Base-by-base conservation (phyloP, 352 stramenopile species). In the Pythium brassicae region DNA sequence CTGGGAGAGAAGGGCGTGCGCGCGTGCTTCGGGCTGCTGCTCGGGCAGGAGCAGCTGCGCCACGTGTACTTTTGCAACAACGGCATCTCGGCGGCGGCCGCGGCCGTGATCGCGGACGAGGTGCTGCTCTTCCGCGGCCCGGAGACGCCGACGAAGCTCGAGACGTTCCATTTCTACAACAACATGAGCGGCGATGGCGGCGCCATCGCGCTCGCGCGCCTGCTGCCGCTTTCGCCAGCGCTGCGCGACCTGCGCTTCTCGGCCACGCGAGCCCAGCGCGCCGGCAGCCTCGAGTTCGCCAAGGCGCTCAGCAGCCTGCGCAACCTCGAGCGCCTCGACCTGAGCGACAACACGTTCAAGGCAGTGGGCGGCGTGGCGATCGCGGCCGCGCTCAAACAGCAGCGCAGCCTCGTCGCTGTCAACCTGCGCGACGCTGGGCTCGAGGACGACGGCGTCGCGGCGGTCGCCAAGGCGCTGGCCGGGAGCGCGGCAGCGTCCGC, bases 171-270 rank as follows among this genome's bases (percentile, higher is more conserved):
- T 70, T 98, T 98, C 55, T 98, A 97, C 80, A 98, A 98, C 72
- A 98, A 98, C 69, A 98, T 98, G 94, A 98, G 89, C 63, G 95
- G 92, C 26, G 86, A 97, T 53, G 88, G 82, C n/a, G 94, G 94
- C 19, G 92, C 89, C 35, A 83, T 84, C 34, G 92, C 91, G 42
- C 69, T 97, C 27, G 86, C 84, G 26, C 77, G 84, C 60, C 75
- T 98, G 57, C 65, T 98, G 50, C 78, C 85, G 43, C 65, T 88
- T n/a, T 97, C 81, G 8, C 87, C 88, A 1, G 59, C 65, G 29
- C 72, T 98, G 15, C 76, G 75, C 37, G 92, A 98, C 65, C 61
- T 98, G 65, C 75, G 94, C 23, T 98, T 98, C 69, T 98, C 94
- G 12, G 91, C 91, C 15, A 98, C 92, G 50, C 89, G 94, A 29